Evolutionary conservation across 495 filamentous ascomycete species (phyloP).

Genomic region (Neurospora sp.): DNA sequence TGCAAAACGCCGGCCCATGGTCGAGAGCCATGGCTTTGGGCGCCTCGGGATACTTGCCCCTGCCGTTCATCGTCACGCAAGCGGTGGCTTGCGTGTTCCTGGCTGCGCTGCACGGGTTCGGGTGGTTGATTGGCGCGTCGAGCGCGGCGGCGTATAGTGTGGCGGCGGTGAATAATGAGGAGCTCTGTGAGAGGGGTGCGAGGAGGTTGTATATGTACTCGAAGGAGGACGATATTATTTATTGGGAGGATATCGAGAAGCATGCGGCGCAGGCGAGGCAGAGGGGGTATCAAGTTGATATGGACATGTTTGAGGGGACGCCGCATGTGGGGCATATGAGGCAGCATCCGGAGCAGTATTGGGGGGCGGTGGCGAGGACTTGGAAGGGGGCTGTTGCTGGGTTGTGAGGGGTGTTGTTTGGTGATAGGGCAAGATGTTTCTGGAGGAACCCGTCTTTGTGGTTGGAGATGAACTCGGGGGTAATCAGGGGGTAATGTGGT

Average conservation of each 20-base stretch:
- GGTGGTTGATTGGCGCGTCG: conserved; percentile 21
- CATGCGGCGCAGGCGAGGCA: conserved; percentile 34
- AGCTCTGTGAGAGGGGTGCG: conserved; percentile 16
- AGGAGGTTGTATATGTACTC: conserved; percentile 41
- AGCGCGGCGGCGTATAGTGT: conserved; percentile 26
- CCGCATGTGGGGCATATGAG: conserved; percentile 47
- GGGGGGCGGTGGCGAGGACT: conserved; percentile 31
- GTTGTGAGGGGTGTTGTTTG: background rate
- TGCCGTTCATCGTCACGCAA: conserved; percentile 34
- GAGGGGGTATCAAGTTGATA: conserved; percentile 30
- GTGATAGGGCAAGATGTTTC: too few species aligned
- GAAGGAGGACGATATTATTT: conserved; percentile 45
- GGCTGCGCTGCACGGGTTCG: conserved; percentile 17
- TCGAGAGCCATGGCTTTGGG: conserved; percentile 43
- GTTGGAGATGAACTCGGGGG: background rate
- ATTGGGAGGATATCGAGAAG: conserved; percentile 41
- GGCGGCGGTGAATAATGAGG: conserved; percentile 24
- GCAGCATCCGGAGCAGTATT: conserved; percentile 41
- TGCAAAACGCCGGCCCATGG: conserved; percentile 38
- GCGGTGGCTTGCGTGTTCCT: conserved; percentile 31
- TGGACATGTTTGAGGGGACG: conserved; percentile 41
- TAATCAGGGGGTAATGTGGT: background rate
- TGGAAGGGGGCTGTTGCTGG: conserved; percentile 27
- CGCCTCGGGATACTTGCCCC: conserved; percentile 26
- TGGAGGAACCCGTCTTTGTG: too few species aligned